Evolutionary conservation across 306 rosid genomes (phyloP), one percentile per base, ranked within the genome.

Genomic region (Citrullus amarus): DNA sequence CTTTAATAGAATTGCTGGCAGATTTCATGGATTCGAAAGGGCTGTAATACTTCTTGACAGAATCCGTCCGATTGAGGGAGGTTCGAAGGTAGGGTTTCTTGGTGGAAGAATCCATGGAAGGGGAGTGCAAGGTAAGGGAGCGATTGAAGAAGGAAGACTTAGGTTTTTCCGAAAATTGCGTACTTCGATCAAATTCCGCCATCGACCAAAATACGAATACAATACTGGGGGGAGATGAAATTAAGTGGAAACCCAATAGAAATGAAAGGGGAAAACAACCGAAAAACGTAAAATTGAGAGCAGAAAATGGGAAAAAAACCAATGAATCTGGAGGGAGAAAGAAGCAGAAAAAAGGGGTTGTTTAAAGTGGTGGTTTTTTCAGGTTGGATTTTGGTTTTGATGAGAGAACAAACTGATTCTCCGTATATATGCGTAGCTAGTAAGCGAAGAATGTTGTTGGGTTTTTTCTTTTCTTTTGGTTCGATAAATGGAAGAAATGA

Each of bases 91-190:
- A 44, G 44, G 87, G 83, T 83, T 88, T 92, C 85, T 70, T 84
- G 34, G 89, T 50, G 4, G 85, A 36, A 9, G 85, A 25, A 9
- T 86, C 91, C 36, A 72, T 8, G 38, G 84, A 12, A 20, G 87
- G 11, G 1, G 85, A 4, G 72, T 85, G 85, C 70, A 87, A 38
- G 44, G 93, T 88, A 6, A 84, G 79, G 59, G 98, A 92, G 1
- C 99, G 92, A 73, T 88, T 88, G 88, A 95, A 88, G 75, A 90
- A 90, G 22, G 89, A 77, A 50, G 88, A 87, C 85, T 85, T 80
- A 78, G 89, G 79, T 75, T 87, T 86, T 32, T 74, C 87, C 39
- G 79, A 38, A n/a, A 83, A 75, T 16, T 83, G 87, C 58, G 30
- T 77, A 84, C 55, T 88, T 60, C 78, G 84, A 74, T 83, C 84